Evolutionary conservation across 768 basidiomycete genomes (phyloP), one percentile per base, ranked within the genome.

Genomic region (Rhizopogon sp.): DNA sequence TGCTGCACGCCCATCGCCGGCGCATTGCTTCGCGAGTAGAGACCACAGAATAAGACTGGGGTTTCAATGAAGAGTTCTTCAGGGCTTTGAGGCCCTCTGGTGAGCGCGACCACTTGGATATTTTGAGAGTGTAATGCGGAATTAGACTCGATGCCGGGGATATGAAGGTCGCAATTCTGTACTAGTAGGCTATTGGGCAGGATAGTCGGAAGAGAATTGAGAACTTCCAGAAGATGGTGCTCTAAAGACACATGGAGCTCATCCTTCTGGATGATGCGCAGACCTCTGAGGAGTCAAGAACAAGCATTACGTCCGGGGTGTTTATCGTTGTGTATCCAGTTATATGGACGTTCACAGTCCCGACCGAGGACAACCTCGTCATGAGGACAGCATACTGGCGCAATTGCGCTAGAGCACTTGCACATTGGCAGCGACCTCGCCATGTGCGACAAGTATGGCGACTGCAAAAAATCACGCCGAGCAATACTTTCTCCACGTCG

Each of bases 91-190:
- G 64, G 6, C 83, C 88, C 44, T 70, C 69, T 5, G 72, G 60
- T 29, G 87, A 78, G 43, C 83, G 81, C 14, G 85, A 70, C 90
- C 90, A 93, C 67, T 74, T 74, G 0, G 90, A 88, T 45, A 88
- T 73, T 31, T 76, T 68, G 8, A 71, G 73, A 42, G 84, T 66
- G 6, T 71, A 65, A 68, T 92, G 87, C 1, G 87, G 81, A 52
- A 93, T 82, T 39, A 78, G 74, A 11, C 14, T 33, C 56, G 69
- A 7, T 67, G 64, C 39, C 39, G 56, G 51, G 9, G 63, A 58
- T 43, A 84, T 63, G 60, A 73, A 76, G 41, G 60, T 59, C 6
- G 62, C 56, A 90, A 73, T 56, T 78, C 64, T 6, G 66, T 20
- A 20, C 61, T 3, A 75, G 71, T 13, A 81, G 67, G 16, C 76